Evolutionary conservation across 805 yeast species (phyloP).

Genomic region (Kluyveromyces wickerhamii): DNA sequence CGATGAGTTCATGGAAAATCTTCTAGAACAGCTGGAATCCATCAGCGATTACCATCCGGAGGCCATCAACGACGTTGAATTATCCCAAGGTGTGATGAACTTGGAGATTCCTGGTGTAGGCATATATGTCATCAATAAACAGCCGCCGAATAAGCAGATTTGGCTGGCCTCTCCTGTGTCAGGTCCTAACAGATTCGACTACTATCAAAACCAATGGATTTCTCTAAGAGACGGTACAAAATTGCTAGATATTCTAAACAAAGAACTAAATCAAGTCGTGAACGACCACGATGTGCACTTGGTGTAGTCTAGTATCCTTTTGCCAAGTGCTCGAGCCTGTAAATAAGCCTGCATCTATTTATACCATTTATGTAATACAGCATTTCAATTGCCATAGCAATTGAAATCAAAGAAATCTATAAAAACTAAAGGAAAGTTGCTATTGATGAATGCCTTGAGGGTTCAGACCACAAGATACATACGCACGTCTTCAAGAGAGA

Average conservation of each 20-base stretch:
- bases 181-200: constrained; percentile 86
- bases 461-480: too few species aligned
- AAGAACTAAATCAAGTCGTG: constrained; percentile 39
- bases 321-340: too few species aligned
- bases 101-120: constrained; percentile 65
- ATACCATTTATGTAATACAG: too few species aligned
- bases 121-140: constrained; percentile 87
- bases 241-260: constrained; percentile 39
- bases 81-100: constrained; percentile 74
- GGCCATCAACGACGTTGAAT: constrained; percentile 65
- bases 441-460: too few species aligned
- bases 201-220: constrained; percentile 66
- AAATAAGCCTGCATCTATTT: too few species aligned
- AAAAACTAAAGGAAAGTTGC: too few species aligned
- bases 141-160: constrained; percentile 94
- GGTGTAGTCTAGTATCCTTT: too few species aligned
- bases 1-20: constrained; percentile 58
- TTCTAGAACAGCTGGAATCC: constrained; percentile 60
- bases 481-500: too few species aligned
- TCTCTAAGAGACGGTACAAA: constrained; percentile 58
- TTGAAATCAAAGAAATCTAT: too few species aligned
- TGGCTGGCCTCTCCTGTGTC: constrained; percentile 93
- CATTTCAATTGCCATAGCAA: too few species aligned
- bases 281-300: constrained; percentile 15
- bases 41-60: constrained; percentile 56